Conservation (phyloP, 2,329 filamentous ascomycete genomes). For the Verticillium isaacii region DNA sequence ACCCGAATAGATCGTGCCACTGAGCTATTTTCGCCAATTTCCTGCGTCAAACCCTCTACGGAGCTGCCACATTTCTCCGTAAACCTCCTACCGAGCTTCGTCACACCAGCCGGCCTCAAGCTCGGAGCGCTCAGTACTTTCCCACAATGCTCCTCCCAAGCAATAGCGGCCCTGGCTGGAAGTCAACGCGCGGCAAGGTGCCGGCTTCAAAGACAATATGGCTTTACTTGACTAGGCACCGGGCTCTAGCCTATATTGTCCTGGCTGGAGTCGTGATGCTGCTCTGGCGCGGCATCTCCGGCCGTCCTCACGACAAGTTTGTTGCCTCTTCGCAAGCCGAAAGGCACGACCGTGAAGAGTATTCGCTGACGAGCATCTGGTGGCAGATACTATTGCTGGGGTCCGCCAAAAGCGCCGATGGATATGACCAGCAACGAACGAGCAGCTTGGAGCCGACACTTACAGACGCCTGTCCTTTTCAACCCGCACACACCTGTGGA, state of each 20-base stretch:
- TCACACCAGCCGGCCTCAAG: neutral
- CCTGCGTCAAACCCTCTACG: neutral
- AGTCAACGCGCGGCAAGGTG: slow-evolving; percentile 71
- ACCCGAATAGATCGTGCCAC: neutral
- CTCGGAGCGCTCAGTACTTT: neutral
- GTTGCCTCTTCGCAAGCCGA: slow-evolving; percentile 14
- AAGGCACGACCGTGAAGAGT: neutral
- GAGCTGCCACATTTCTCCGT: too few relatives aligned
- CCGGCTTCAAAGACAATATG: slow-evolving; percentile 71
- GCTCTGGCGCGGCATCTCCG: slow-evolving; percentile 82
- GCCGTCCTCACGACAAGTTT: slow-evolving; percentile 80
- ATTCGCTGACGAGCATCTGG: slow-evolving; percentile 1
- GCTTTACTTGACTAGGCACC: slow-evolving; percentile 68
- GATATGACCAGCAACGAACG: slow-evolving; percentile 91
- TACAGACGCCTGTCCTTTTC: slow-evolving; percentile 90
- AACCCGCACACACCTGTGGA: slow-evolving; percentile 89
- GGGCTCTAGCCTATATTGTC: slow-evolving; percentile 71
- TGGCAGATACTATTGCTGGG: slow-evolving; percentile 91
- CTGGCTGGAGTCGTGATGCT: slow-evolving; percentile 68
- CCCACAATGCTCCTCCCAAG: slow-evolving; percentile 79
- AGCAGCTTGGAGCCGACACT: slow-evolving; percentile 80
- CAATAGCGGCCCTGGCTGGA: slow-evolving; percentile 76
- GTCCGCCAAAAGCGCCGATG: slow-evolving; percentile 91
- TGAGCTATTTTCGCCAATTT: neutral
- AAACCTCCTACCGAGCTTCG: neutral